Percentiles rank a stretch among this genome's conserved stretches.
phyloP scores from a whole-genome alignment of 345 rosid genomes.

The Excoecaria agallocha region DNA sequence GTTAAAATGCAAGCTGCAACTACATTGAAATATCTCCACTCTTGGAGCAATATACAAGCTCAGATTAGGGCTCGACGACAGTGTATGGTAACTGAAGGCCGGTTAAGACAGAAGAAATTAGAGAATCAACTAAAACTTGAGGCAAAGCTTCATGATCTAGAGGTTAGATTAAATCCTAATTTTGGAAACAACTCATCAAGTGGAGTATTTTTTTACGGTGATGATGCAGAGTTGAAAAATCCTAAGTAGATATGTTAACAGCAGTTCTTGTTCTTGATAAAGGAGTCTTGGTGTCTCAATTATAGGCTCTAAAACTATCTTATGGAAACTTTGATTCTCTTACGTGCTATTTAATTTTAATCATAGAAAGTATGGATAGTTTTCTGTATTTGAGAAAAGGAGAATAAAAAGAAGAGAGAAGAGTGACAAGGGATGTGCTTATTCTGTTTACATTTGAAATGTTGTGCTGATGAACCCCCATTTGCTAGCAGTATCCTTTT shows the following conservation, averaged over 20 bases:
- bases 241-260: not conserved
- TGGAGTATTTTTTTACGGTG: not conserved
- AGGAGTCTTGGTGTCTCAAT: not conserved
- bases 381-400: not conserved
- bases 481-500: not conserved
- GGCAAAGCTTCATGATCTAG: slow-evolving; percentile 84
- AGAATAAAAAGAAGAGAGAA: not conserved
- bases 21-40: slow-evolving; percentile 66
- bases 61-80: slow-evolving; percentile 69
- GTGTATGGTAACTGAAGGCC: slow-evolving; percentile 76
- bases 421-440: not conserved
- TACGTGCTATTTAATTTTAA: too few species aligned
- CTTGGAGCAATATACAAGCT: slow-evolving; percentile 78
- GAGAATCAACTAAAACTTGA: slow-evolving; percentile 93
- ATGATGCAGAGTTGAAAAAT: not conserved
- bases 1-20: slow-evolving; percentile 61
- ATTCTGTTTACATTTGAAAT: not conserved
- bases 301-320: not conserved
- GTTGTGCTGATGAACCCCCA: not conserved
- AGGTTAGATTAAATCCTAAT: slow-evolving; percentile 39
- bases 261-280: not conserved
- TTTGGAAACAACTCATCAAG: not conserved
- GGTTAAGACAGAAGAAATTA: slow-evolving; percentile 67
- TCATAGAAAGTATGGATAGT: not conserved
- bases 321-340: not conserved